Conservation (phyloP, 345 rosid species). For the Rhodamnia rubescens region DNA sequence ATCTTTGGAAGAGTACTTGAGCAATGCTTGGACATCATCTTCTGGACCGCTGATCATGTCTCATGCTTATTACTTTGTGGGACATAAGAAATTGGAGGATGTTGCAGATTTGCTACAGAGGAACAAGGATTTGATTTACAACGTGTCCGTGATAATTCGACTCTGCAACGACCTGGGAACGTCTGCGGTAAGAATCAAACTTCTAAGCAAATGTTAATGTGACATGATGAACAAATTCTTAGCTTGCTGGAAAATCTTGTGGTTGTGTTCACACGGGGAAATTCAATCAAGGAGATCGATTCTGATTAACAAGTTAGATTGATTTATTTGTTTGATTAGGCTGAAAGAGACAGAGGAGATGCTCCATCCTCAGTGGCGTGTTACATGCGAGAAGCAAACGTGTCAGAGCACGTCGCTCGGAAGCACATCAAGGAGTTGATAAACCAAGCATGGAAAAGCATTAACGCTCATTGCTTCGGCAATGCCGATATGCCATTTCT, state of each 20-base stretch:
- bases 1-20: slow-evolving; percentile 26
- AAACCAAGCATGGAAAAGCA: slow-evolving; percentile 24
- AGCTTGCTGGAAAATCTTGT: not conserved
- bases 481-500: not conserved
- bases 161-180: slow-evolving; percentile 43
- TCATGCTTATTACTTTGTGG: slow-evolving; percentile 9
- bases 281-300: no score
- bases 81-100: not conserved
- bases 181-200: slow-evolving; percentile 12
- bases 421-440: slow-evolving; percentile 14
- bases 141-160: slow-evolving; percentile 26
- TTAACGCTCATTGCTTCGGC: slow-evolving; percentile 14
- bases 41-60: slow-evolving; percentile 23
- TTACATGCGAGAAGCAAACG: slow-evolving; percentile 24
- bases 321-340: slow-evolving; percentile 7
- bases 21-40: slow-evolving; percentile 34
- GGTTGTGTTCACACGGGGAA: no score
- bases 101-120: not conserved
- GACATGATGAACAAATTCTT: not conserved
- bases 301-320: not conserved
- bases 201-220: not conserved
- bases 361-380: slow-evolving; percentile 36
- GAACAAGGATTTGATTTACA: slow-evolving; percentile 16
- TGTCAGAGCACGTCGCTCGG: slow-evolving; percentile 23
- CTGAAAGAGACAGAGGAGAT: slow-evolving; percentile 47